Evolutionary conservation across 108 stramenopile genomes (phyloP), one percentile per base, ranked within the genome.

Genomic region (Poteriospumella lacustris): DNA sequence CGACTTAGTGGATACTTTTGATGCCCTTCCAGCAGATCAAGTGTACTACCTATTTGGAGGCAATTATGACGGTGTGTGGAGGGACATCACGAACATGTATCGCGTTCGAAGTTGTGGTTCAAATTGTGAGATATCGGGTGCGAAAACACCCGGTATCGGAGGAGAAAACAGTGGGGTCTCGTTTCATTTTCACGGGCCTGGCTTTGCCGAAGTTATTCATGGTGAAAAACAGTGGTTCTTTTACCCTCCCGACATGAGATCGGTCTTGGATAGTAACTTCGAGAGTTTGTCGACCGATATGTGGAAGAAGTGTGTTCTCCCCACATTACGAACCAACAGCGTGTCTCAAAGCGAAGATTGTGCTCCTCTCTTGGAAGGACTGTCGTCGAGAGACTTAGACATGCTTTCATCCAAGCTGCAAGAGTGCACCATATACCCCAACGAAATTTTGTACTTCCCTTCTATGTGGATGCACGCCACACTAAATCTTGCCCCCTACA

Each of bases 121-220:
- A 19, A 15, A 56, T 56, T 19, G 15, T 19, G 52, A 56, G 15
- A 24, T 15, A 56, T 15, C 24, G 24, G 52, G 19, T 56, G 64
- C 64, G 15, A 39, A 15, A 19, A 68, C 64, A 36, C 12, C 24
- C 15, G 64, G 64, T 36, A 68, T 68, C 24, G 64, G 64, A 68
- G 64, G 64, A 19, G 36, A 36, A 15, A 36, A 68, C 19, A 68
- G 64, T 68, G 64, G 64, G 12, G 64, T 68, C 24, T 39, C 38
- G 19, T 68, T 68, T 40, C 64, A 68, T 68, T 68, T 68, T 68
- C 64, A 68, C 24, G 64, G 64, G 19, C 64, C 64, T 19, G 64
- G 64, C 19, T 68, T 68, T 40, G 19, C 28, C 19, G 64, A 68
- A 68, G 64, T 68, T 36, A 68, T 68, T 36, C 19, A 15, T 68